Evolutionary conservation across 2,329 filamentous ascomycete species (phyloP).

Genomic region (Aspergillus sp.): DNA sequence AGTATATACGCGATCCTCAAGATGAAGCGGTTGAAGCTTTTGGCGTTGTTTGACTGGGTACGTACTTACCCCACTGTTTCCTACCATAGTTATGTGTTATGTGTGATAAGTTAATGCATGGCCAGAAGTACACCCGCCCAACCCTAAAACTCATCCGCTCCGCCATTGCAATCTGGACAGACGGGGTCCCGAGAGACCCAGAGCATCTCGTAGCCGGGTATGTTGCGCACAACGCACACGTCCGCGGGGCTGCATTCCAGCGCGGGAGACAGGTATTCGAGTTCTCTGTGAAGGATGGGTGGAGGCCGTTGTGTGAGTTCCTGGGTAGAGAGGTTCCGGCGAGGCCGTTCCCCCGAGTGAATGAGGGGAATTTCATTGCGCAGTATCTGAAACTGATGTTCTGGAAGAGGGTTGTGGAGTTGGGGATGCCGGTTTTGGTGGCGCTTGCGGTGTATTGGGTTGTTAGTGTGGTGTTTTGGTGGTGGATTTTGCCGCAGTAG

Average conservation of each 20-base stretch:
- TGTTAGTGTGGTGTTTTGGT: background rate
- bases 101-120: too few relatives aligned
- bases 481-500: background rate
- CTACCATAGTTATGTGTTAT: too few relatives aligned
- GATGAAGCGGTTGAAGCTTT: background rate
- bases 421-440: background rate
- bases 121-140: background rate
- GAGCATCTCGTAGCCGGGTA: background rate
- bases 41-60: background rate
- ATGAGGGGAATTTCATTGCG: background rate
- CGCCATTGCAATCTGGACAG: background rate
- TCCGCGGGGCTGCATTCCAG: background rate
- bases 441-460: background rate
- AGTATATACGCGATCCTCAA: slow-evolving; percentile 9
- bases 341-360: background rate
- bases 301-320: slow-evolving; percentile 44
- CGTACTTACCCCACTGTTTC: background rate
- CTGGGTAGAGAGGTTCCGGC: slow-evolving; percentile 8
- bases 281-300: slow-evolving; percentile 38
- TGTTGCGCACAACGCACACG: background rate
- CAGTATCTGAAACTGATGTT: background rate
- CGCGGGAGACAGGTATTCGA: slow-evolving; percentile 18
- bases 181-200: background rate
- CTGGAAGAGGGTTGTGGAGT: background rate
- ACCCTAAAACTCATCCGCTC: background rate